Percentiles rank a stretch among this genome's conserved stretches.
Evolutionary conservation across 2,329 filamentous ascomycete genomes (phyloP).

Genomic region (Trichoderma aggressivum): DNA sequence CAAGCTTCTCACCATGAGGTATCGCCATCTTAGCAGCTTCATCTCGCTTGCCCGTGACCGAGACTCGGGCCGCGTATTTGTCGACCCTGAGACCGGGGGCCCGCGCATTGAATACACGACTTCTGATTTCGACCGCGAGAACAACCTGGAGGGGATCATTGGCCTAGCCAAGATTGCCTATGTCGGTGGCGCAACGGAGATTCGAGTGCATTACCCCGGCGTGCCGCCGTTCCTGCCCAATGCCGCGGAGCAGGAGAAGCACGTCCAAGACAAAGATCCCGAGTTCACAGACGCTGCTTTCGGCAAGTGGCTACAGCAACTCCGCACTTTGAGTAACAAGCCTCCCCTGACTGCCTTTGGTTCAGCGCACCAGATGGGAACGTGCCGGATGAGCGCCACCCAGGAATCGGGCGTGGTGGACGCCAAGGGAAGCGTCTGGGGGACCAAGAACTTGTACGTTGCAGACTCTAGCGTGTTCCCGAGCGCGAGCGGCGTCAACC

Average conservation of each 20-base stretch:
- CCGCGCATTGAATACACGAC: slow-evolving; percentile 67
- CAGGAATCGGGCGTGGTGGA: slow-evolving; percentile 56
- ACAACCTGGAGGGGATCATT: slow-evolving; percentile 68
- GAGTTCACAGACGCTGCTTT: slow-evolving; percentile 60
- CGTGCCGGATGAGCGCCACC: slow-evolving; percentile 65
- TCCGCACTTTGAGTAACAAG: slow-evolving; percentile 48
- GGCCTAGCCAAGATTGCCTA: slow-evolving; percentile 74
- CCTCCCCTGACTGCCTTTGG: slow-evolving; percentile 53
- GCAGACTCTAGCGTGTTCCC: slow-evolving; percentile 75
- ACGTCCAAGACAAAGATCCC: slow-evolving; percentile 28
- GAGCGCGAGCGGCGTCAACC: slow-evolving; percentile 74
- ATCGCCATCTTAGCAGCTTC: slow-evolving; percentile 66
- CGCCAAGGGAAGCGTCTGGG: slow-evolving; percentile 61
- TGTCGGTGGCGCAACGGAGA: slow-evolving; percentile 75
- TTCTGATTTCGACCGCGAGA: slow-evolving; percentile 67
- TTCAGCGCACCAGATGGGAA: slow-evolving; percentile 81
- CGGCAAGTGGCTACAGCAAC: slow-evolving; percentile 54
- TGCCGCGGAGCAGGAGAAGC: slow-evolving; percentile 22
- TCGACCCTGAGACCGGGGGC: slow-evolving; percentile 64
- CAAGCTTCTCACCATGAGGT: slow-evolving; percentile 67
- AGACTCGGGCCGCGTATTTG: slow-evolving; percentile 69
- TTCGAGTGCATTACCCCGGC: slow-evolving; percentile 62
- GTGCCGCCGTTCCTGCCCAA: slow-evolving; percentile 58
- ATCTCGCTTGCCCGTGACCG: slow-evolving; percentile 74
- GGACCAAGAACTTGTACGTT: slow-evolving; percentile 61